Evolutionary conservation across 306 rosid species (phyloP).

Genomic region (Cicer chorassanicum): DNA sequence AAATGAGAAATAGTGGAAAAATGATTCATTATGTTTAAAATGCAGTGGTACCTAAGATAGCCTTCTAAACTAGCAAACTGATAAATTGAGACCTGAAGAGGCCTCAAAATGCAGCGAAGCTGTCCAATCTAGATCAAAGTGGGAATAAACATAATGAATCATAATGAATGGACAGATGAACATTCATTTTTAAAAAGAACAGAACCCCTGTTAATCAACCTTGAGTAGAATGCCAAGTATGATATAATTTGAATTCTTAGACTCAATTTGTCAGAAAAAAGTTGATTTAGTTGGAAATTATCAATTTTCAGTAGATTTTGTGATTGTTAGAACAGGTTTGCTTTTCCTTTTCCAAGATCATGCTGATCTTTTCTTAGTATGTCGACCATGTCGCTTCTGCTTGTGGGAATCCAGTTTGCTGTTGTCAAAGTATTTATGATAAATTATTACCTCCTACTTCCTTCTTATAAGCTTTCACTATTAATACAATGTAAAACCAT

Average conservation of each 20-base stretch:
- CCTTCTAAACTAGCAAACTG: not conserved
- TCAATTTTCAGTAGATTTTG: slow-evolving; percentile 8
- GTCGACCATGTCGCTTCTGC: not conserved
- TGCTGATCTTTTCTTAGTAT: slow-evolving; percentile 2
- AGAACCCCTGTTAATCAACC: not conserved
- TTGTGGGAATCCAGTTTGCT: not conserved
- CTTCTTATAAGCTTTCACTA: slow-evolving; percentile 5
- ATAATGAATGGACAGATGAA: not conserved
- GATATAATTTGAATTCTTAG: not conserved
- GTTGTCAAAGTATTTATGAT: not conserved
- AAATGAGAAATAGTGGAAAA: not conserved
- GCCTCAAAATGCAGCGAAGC: not conserved
- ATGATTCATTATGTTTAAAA: not conserved
- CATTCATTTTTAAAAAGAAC: not conserved
- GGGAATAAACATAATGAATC: not conserved
- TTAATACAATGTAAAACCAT: slow-evolving; percentile 27
- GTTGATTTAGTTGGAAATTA: slow-evolving; percentile 7
- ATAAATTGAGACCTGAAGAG: not conserved
- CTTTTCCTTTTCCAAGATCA: slow-evolving; percentile 21
- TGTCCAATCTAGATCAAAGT: slow-evolving; percentile 6
- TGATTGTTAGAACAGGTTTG: not conserved
- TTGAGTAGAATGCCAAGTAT: slow-evolving; percentile 1
- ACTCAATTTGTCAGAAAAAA: not conserved
- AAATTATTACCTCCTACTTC: slow-evolving; percentile 16
- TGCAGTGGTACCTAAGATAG: not conserved